Conservation (phyloP, 2,329 filamentous ascomycete genomes). For the Aspergillus sp. region DNA sequence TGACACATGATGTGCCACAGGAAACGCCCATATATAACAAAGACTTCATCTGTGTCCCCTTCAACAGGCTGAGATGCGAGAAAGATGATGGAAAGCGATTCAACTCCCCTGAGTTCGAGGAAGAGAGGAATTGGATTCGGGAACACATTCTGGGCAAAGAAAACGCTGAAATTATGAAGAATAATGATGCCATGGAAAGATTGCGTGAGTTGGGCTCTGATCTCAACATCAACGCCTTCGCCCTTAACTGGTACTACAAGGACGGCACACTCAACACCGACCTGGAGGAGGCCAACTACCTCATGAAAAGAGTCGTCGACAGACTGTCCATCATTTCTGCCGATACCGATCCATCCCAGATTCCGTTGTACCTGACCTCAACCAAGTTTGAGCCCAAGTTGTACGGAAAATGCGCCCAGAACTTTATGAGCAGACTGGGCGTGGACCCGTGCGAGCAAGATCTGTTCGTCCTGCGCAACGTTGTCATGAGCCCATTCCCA, state of each 20-base stretch:
- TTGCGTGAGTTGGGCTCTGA: conserved; percentile 42
- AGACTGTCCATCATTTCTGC: conserved; percentile 39
- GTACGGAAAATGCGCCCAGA: conserved; percentile 38
- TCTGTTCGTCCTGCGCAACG: conserved; percentile 44
- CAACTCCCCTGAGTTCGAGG: neutral
- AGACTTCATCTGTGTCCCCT: conserved; percentile 5
- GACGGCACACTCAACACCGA: conserved; percentile 40
- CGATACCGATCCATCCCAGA: conserved; percentile 28
- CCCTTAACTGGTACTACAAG: conserved; percentile 38
- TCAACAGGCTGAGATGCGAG: conserved; percentile 5
- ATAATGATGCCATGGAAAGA: conserved; percentile 32
- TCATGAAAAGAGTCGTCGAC: conserved; percentile 43
- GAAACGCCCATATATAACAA: too few species aligned
- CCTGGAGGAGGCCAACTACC: conserved; percentile 46
- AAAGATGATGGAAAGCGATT: neutral
- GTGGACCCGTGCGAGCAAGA: conserved; percentile 27
- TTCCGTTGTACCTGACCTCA: conserved; percentile 44
- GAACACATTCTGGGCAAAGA: neutral
- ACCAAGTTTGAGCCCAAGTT: conserved; percentile 37
- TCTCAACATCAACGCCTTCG: conserved; percentile 35
- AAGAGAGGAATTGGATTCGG: neutral
- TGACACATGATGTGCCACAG: too few species aligned
- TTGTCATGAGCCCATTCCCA: conserved; percentile 39
- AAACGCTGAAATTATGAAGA: conserved; percentile 2
- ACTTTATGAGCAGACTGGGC: conserved; percentile 39